Evolutionary conservation across 305 asterid species (phyloP).

Genomic region (Fraxinus nigra): DNA sequence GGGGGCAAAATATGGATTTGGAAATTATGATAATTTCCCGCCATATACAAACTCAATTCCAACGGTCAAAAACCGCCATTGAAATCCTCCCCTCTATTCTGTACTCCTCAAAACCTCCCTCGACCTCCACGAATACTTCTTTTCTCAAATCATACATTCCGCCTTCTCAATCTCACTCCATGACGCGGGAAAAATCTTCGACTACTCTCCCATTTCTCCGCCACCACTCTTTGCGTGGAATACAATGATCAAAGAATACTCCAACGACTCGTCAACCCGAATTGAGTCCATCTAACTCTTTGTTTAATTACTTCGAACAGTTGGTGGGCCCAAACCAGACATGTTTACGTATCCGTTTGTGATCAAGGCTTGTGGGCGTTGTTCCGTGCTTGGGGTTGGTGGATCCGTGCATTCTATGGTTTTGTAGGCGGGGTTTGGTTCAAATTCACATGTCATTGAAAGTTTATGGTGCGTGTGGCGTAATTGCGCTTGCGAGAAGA

Average conservation of each 20-base stretch:
- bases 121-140: slow-evolving; percentile 41
- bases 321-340: slow-evolving; percentile 35
- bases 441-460: slow-evolving; percentile 48
- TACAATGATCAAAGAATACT: slow-evolving; percentile 49
- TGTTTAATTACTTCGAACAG: slow-evolving; percentile 23
- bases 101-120: slow-evolving; percentile 50
- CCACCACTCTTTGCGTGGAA: slow-evolving; percentile 62
- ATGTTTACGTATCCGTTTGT: slow-evolving; percentile 55
- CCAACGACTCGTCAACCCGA: slow-evolving; percentile 39
- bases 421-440: slow-evolving; percentile 42
- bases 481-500: slow-evolving; percentile 26
- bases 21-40: slow-evolving; percentile 41
- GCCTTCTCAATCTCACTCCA: slow-evolving; percentile 45
- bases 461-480: slow-evolving; percentile 44
- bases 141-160: slow-evolving; percentile 44
- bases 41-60: slow-evolving; percentile 43
- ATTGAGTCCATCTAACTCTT: slow-evolving; percentile 40
- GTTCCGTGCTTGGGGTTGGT: slow-evolving; percentile 50
- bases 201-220: slow-evolving; percentile 38
- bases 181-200: slow-evolving; percentile 40
- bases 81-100: slow-evolving; percentile 47
- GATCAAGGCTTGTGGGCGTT: slow-evolving; percentile 57
- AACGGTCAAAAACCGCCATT: slow-evolving; percentile 29
- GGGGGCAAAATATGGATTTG: too few species aligned
- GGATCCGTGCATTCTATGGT: slow-evolving; percentile 51